These are phyloP conservation scores for Phlyctochytrium bullatum DNA, from an alignment of 192 early-diverging fungal species.

Conservation along the genomic window DNA sequence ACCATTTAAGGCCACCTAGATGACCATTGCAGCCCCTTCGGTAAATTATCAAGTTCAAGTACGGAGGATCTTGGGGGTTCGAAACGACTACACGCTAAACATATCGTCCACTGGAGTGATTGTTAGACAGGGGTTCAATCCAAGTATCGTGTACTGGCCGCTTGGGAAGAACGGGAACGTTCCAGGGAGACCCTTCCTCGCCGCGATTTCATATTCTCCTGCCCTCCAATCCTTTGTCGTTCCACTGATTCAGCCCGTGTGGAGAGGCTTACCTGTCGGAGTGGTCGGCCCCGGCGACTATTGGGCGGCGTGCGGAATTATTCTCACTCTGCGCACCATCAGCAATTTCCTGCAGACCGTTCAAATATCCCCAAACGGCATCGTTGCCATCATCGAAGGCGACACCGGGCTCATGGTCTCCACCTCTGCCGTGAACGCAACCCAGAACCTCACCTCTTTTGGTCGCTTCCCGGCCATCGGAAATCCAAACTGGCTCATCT, in stretches of 20 bases:
- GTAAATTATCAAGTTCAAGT: no score
- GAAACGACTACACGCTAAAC: background rate
- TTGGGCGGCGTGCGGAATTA: background rate
- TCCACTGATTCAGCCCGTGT: background rate
- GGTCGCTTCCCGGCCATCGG: background rate
- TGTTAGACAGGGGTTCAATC: background rate
- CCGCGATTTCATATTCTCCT: background rate
- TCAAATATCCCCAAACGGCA: background rate
- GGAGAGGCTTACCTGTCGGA: background rate
- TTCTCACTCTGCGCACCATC: background rate
- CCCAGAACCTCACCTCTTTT: background rate
- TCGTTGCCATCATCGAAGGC: slow-evolving; percentile 6
- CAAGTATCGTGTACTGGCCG: background rate
- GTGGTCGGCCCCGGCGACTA: background rate
- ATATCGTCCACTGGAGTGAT: background rate
- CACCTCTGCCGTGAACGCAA: background rate
- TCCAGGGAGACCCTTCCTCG: background rate
- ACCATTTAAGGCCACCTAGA: no score
- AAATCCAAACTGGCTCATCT: slow-evolving; percentile 2
- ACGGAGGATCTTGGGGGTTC: background rate
- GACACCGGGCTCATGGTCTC: slow-evolving; percentile 1
- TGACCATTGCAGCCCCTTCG: no score
- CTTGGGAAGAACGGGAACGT: background rate
- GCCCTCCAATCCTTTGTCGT: background rate
- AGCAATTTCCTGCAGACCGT: background rate